phyloP scores from a whole-genome alignment of 2,329 filamentous ascomycete genomes.

The Ophiostoma sp. region DNA sequence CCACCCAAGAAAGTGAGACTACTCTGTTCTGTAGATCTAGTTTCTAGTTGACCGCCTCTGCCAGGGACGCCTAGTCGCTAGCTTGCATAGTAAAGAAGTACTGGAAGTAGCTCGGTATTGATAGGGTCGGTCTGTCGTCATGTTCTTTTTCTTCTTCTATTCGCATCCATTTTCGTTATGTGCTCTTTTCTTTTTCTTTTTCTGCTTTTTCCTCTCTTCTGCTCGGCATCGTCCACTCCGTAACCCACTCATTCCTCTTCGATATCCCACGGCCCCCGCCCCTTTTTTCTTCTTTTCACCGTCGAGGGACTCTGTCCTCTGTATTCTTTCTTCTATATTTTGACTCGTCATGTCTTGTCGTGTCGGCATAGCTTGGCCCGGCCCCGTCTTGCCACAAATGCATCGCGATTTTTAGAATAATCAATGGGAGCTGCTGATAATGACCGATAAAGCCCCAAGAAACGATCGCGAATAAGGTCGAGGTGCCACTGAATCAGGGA shows the following conservation, averaged over 20 bases:
- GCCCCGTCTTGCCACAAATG: not conserved
- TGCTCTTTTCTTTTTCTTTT: not conserved
- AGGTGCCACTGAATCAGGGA: not conserved
- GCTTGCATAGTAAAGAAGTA: not conserved
- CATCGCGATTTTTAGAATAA: not conserved
- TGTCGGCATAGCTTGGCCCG: constrained; percentile 3
- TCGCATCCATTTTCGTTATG: too few species aligned
- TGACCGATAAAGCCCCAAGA: not conserved
- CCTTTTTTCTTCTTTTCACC: not conserved
- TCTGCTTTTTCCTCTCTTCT: not conserved
- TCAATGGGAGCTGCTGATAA: not conserved
- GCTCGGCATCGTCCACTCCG: not conserved
- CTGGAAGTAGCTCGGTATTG: not conserved
- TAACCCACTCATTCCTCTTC: not conserved
- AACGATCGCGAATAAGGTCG: not conserved
- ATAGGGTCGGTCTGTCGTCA: not conserved
- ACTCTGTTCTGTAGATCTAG: too few species aligned
- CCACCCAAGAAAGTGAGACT: too few species aligned
- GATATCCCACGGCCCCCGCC: not conserved
- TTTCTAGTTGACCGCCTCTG: not conserved
- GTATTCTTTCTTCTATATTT: not conserved
- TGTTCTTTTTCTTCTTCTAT: not conserved
- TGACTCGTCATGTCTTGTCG: too few species aligned
- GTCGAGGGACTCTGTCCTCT: not conserved
- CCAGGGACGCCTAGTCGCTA: not conserved